A percentile compares a stretch with the other conserved stretches of the same genome.
phyloP scores from a whole-genome alignment of 1,284 basidiomycete species.

The Meira miltonrushii region DNA sequence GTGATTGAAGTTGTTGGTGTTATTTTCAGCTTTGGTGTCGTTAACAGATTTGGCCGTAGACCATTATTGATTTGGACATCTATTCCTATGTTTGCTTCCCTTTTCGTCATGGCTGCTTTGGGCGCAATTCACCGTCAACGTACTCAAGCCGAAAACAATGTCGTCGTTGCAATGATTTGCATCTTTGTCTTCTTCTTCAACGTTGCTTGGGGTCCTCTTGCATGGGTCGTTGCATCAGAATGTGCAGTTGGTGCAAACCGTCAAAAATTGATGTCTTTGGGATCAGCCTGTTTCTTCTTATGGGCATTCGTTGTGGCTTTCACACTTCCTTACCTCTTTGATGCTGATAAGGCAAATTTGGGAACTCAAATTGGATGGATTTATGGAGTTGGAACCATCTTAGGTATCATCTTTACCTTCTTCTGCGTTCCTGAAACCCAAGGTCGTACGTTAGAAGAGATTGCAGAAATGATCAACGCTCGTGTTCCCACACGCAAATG shows the following conservation, averaged over 20 bases:
- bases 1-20: conserved; percentile 54
- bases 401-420: conserved; percentile 55
- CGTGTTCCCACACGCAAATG: conserved; percentile 35
- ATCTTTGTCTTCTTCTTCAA: conserved; percentile 56
- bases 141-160: conserved; percentile 41
- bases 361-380: conserved; percentile 54
- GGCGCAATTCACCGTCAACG: conserved; percentile 31
- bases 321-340: conserved; percentile 39
- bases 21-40: conserved; percentile 54
- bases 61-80: conserved; percentile 54
- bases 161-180: conserved; percentile 56
- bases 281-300: conserved; percentile 56
- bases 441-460: conserved; percentile 41
- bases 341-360: conserved; percentile 50
- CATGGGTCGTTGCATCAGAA: conserved; percentile 53
- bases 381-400: conserved; percentile 51
- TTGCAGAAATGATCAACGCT: conserved; percentile 43
- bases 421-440: conserved; percentile 53
- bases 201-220: conserved; percentile 56
- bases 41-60: conserved; percentile 56
- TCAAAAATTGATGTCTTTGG: conserved; percentile 55
- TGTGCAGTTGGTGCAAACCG: conserved; percentile 54
- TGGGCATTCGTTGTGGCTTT: conserved; percentile 55
- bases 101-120: conserved; percentile 53
- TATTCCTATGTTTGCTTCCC: conserved; percentile 54